Percentiles rank a stretch among this genome's conserved stretches.
These are phyloP conservation scores for Mortierella alpina DNA, from an alignment of 192 early-diverging fungal genomes.

Conservation along the genomic window DNA sequence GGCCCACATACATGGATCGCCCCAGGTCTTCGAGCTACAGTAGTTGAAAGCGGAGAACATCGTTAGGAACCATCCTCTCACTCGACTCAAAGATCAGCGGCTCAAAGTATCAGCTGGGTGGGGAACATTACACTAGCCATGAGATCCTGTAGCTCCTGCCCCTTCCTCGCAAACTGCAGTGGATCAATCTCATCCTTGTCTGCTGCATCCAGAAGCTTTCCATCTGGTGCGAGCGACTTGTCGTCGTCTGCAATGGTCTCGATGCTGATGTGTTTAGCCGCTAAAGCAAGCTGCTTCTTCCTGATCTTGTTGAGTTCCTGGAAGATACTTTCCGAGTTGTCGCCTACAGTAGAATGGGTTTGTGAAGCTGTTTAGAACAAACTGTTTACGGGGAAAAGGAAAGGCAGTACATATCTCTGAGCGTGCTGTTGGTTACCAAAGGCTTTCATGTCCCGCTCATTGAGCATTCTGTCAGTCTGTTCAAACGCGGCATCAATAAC, in stretches of 20 bases:
- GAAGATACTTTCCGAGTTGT: slow-evolving; percentile 52
- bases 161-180: slow-evolving; percentile 38
- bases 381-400: neutral
- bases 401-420: neutral
- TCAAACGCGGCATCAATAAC: slow-evolving; percentile 38
- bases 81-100: neutral
- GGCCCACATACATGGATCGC: slow-evolving; percentile 32
- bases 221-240: slow-evolving; percentile 45
- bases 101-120: no score
- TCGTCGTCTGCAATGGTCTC: slow-evolving; percentile 47
- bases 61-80: neutral
- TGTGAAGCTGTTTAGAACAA: neutral
- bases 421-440: slow-evolving; percentile 15
- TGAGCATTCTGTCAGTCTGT: slow-evolving; percentile 37
- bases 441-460: slow-evolving; percentile 49
- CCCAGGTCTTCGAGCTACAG: slow-evolving; percentile 47
- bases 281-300: slow-evolving; percentile 44
- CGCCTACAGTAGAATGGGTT: slow-evolving; percentile 16
- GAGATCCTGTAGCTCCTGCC: slow-evolving; percentile 45
- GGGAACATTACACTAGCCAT: slow-evolving; percentile 38
- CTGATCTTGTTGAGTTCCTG: slow-evolving; percentile 50
- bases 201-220: slow-evolving; percentile 46
- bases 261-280: slow-evolving; percentile 43
- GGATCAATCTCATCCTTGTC: slow-evolving; percentile 50
- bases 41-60: neutral